Evolutionary conservation across 257 asterid species (phyloP), one percentile per base, ranked within the genome.

Genomic region (Misopates orontium): DNA sequence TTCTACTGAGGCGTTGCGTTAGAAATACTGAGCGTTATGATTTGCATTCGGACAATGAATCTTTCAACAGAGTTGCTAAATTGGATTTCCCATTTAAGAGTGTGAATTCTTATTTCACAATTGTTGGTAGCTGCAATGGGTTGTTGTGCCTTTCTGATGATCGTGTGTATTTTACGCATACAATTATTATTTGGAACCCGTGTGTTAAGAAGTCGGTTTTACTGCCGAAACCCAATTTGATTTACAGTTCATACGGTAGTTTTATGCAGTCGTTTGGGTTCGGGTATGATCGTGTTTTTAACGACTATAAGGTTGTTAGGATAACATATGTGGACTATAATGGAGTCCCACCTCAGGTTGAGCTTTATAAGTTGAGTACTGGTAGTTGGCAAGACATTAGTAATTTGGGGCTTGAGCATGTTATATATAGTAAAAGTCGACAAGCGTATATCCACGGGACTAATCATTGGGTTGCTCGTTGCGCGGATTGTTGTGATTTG

Each of bases 121-220:
- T 77, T n/a, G 73, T 83, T 8, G 85, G 88, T 73, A 67, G 65
- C 71, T 83, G 85, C 48, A 77, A 83, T 17, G 85, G 84, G 0
- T 56, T 83, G 77, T 18, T 83, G 10, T 83, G 88, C 63, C 74
- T 83, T 12, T 83, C 84, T 0, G 85, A 83, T 49, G 85, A 80
- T 71, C 74, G 82, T 0, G 69, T 73, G 15, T 69, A 66, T 57
- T 49, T 50, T 60, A 61, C 45, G 66, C 71, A 71, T 71, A 75
- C 78, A 1, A 36, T 80, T 20, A 49, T 83, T 64, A 71, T 83
- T 17, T 83, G 83, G 88, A 83, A 83, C 66, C 82, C 88, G 1
- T 58, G 69, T 36, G 31, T 78, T n/a, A 75, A 41, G 8, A 80
- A 36, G 20, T 77, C 80, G 0, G 39, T 75, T 64, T 44, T 64